Base-by-base conservation (phyloP, 768 basidiomycete genomes). In the Suillus weaverae region DNA sequence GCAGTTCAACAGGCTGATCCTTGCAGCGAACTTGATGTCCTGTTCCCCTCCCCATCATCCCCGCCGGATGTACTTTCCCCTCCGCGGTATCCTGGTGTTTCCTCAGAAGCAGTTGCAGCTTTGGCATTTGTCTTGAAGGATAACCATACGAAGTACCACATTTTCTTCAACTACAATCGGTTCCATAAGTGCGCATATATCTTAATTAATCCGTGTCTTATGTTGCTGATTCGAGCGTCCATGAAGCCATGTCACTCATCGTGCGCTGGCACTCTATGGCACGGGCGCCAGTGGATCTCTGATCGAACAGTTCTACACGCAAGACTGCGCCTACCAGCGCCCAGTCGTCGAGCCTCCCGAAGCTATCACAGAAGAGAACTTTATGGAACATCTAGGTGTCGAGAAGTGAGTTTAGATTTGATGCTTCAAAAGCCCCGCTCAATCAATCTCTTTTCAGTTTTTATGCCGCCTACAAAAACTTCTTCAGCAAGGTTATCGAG, bases 181-280 rank as follows among this genome's bases (percentile, higher is more conserved):
- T 83, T 83, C 64, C 86, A 87, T 76, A 86, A 87, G 86, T 86
- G 66, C 18, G 80, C 72, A 14, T 10, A 1, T 13, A 10, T n/a
- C 57, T n/a, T 2, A 13, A n/a, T 16, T 18, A 20, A n/a, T 11
- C 16, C 1, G 14, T 1, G 16, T 26, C n/a, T 59, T 35, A 3
- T 2, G 18, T 60, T 26, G 14, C 16, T 38, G 14, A 51, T 32
- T 38, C 56, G 14, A 59, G 13, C 61, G 11, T 7, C n/a, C 1
- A 32, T 35, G 9, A 43, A 76, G 75, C 26, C 76, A 77, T 35
- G 64, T 71, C 43, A 63, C 76, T 2, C 77, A 77, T 55, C 76
- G 71, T 11, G 70, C 69, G 10, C 68, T 26, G 26, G 26, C 26
- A 26, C 26, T 26, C 26, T 26, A 26, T 26, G 26, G 26, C 26